Evolutionary conservation across 805 yeast genomes (phyloP).

Genomic region (Nematodospora valgi): DNA sequence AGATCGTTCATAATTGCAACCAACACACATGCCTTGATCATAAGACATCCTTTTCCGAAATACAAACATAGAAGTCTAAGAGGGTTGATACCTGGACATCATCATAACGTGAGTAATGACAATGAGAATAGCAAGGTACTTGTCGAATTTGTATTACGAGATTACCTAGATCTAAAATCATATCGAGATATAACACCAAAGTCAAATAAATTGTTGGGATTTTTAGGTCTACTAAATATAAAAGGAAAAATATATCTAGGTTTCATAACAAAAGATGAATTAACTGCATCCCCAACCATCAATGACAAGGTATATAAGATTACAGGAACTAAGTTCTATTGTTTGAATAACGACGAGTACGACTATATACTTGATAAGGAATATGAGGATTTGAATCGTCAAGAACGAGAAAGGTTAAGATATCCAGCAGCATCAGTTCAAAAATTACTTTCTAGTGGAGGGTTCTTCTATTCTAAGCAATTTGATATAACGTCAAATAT

Average conservation of each 20-base stretch:
- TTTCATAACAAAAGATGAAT: slow-evolving; percentile 50
- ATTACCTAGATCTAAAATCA: slow-evolving; percentile 31
- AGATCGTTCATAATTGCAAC: slow-evolving; percentile 67
- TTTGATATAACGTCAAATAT: slow-evolving; percentile 44
- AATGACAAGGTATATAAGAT: slow-evolving; percentile 52
- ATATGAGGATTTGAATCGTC: slow-evolving; percentile 22
- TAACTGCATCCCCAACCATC: slow-evolving; percentile 58
- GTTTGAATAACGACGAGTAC: slow-evolving; percentile 54
- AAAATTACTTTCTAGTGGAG: slow-evolving; percentile 43
- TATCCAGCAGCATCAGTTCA: slow-evolving; percentile 45
- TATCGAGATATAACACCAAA: slow-evolving; percentile 44
- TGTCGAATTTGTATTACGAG: slow-evolving; percentile 52
- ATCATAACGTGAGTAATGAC: slow-evolving; percentile 13
- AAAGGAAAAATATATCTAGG: slow-evolving; percentile 56
- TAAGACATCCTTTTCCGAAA: slow-evolving; percentile 46
- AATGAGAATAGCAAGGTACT: slow-evolving; percentile 28
- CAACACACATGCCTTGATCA: slow-evolving; percentile 54
- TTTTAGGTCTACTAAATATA: slow-evolving; percentile 57
- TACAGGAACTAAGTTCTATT: slow-evolving; percentile 60
- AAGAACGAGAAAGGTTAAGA: slow-evolving; percentile 20
- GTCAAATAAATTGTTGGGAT: slow-evolving; percentile 42
- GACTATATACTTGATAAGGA: slow-evolving; percentile 31
- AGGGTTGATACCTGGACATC: slow-evolving; percentile 7
- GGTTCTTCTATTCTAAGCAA: slow-evolving; percentile 46
- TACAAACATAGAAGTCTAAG: slow-evolving; percentile 11